These are phyloP conservation scores for Eucalyptus pumila DNA, from an alignment of 345 rosid species.

Conservation along the genomic window DNA sequence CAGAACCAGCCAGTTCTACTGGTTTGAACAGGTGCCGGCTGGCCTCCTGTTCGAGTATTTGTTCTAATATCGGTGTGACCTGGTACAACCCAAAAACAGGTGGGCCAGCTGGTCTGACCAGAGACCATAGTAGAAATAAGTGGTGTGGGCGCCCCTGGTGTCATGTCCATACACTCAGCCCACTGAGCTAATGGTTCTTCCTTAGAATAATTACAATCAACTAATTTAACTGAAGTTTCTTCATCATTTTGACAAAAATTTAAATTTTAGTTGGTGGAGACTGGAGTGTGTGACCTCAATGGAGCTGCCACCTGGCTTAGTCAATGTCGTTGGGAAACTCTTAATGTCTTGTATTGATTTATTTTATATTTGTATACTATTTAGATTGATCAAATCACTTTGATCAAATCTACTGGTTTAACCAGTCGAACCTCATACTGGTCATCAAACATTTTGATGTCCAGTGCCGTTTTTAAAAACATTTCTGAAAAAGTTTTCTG, in stretches of 20 bases:
- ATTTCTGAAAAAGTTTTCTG: neutral
- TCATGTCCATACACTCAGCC: neutral
- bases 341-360: neutral
- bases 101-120: neutral
- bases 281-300: neutral
- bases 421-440: neutral
- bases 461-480: neutral
- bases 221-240: neutral
- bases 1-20: neutral
- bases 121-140: neutral
- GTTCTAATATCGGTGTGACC: neutral
- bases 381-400: neutral
- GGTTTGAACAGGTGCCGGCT: neutral
- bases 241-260: neutral
- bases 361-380: neutral
- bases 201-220: neutral
- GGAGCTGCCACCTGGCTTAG: neutral
- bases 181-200: neutral
- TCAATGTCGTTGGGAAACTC: neutral
- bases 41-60: neutral
- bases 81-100: neutral
- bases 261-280: neutral
- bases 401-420: neutral
- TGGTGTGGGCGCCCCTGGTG: neutral
- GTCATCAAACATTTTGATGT: neutral